A percentile compares a stretch with the other conserved stretches of the same genome.
Conservation (phyloP, 371 early-diverging fungal genomes). For the Rhizopus sp. region DNA sequence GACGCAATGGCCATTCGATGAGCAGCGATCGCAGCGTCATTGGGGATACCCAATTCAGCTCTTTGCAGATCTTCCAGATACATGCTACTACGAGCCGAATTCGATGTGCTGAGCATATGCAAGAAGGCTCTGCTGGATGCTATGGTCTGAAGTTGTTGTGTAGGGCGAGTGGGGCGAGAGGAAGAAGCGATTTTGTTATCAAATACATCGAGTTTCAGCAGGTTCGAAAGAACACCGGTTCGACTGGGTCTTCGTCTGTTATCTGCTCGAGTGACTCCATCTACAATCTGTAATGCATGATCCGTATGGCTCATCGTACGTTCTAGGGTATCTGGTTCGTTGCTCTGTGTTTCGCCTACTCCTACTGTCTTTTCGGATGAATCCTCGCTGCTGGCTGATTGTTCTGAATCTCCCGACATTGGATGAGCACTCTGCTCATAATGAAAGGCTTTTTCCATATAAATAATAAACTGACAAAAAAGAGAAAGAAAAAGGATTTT, state of each 20-base stretch:
- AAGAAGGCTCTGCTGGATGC: conserved; percentile 24
- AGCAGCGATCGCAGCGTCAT: conserved; percentile 22
- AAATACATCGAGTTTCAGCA: conserved; percentile 40
- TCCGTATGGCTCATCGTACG: conserved; percentile 22
- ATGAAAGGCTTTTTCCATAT: background rate
- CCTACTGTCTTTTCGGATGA: conserved; percentile 5
- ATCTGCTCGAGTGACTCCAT: conserved; percentile 21
- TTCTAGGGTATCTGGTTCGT: background rate
- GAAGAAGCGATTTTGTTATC: conserved; percentile 12
- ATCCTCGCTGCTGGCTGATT: background rate
- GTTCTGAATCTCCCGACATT: background rate
- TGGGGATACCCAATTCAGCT: conserved; percentile 28
- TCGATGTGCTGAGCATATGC: conserved; percentile 22
- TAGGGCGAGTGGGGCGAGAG: conserved; percentile 15
- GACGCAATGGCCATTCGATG: conserved; percentile 34
- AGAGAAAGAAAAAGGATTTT: background rate
- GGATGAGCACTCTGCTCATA: background rate
- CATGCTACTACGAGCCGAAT: conserved; percentile 25
- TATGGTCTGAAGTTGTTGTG: conserved; percentile 18
- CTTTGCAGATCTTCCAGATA: conserved; percentile 26
- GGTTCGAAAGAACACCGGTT: conserved; percentile 50
- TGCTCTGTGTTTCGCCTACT: background rate
- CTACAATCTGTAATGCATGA: conserved; percentile 34
- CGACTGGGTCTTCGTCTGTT: conserved; percentile 30
- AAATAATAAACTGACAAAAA: background rate